Conservation (phyloP, 495 filamentous ascomycete genomes). For the Penicillium lividum region DNA sequence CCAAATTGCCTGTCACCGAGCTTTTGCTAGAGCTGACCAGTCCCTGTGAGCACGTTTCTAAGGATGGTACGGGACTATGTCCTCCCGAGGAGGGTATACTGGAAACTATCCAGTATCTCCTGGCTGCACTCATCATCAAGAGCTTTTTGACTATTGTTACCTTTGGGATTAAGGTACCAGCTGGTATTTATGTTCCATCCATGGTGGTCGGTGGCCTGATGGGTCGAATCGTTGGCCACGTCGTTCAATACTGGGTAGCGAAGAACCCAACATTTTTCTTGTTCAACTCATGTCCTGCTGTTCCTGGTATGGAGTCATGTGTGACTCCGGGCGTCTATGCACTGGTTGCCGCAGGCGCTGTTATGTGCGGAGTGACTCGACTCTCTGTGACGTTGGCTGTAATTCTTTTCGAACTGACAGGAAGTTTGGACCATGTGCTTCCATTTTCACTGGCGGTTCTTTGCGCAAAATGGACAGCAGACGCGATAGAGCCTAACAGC, state of each 20-base stretch:
- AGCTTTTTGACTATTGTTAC: constrained; percentile 83
- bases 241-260: constrained; percentile 79
- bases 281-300: constrained; percentile 71
- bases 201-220: constrained; percentile 97
- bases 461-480: constrained; percentile 96
- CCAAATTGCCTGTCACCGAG: constrained; percentile 85
- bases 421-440: constrained; percentile 89
- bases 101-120: constrained; percentile 64
- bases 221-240: constrained; percentile 84
- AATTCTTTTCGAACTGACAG: constrained; percentile 94
- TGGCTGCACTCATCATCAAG: constrained; percentile 85
- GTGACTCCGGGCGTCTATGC: constrained; percentile 96
- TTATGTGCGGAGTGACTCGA: constrained; percentile 96
- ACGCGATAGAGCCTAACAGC: constrained; percentile 89
- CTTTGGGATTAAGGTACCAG: constrained; percentile 93
- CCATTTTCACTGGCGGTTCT: constrained; percentile 92
- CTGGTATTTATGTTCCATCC: constrained; percentile 95
- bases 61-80: constrained; percentile 67
- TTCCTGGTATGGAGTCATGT: constrained; percentile 73
- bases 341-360: constrained; percentile 89
- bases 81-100: constrained; percentile 75
- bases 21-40: constrained; percentile 86
- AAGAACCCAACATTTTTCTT: constrained; percentile 69
- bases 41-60: constrained; percentile 72
- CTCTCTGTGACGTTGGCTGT: constrained; percentile 93